phyloP scores from a whole-genome alignment of 2,329 filamentous ascomycete species.

The Dryadomyces quercivorus region DNA sequence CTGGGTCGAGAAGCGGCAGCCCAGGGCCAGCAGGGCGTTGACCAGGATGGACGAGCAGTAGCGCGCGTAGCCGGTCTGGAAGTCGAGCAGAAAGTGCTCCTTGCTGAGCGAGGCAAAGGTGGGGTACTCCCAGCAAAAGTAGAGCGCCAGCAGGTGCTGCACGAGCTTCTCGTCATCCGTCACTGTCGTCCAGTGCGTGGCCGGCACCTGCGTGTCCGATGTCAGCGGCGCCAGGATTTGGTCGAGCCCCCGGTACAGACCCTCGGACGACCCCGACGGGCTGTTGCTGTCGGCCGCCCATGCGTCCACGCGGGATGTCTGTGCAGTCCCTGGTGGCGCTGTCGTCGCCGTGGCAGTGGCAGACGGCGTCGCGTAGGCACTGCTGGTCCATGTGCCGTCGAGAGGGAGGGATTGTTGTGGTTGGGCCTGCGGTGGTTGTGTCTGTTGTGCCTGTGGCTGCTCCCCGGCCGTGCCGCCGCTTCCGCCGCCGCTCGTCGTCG shows the following conservation, averaged over 20 bases:
- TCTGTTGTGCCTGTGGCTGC: constrained; percentile 14
- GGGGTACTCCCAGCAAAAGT: constrained; percentile 67
- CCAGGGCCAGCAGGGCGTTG: constrained; percentile 52
- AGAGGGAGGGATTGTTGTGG: neutral
- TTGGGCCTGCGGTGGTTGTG: neutral
- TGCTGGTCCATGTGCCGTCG: constrained; percentile 30
- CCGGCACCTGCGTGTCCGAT: constrained; percentile 29
- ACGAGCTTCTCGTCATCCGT: constrained; percentile 46
- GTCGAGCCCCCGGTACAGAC: constrained; percentile 27
- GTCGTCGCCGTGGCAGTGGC: constrained; percentile 37
- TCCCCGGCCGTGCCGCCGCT: constrained; percentile 18
- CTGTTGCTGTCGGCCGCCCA: constrained; percentile 33
- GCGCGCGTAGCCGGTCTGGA: constrained; percentile 43
- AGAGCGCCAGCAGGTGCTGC: constrained; percentile 50
- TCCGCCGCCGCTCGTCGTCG: constrained; percentile 19
- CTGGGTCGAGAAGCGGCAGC: constrained; percentile 56
- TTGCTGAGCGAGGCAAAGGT: constrained; percentile 63
- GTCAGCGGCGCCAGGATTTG: constrained; percentile 35
- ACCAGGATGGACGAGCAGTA: constrained; percentile 58
- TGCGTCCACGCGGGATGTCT: constrained; percentile 30
- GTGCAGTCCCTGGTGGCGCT: constrained; percentile 23
- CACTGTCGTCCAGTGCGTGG: constrained; percentile 46
- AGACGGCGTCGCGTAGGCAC: constrained; percentile 23
- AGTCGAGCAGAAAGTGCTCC: constrained; percentile 57
- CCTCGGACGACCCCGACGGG: constrained; percentile 14